A percentile compares a stretch with the other conserved stretches of the same genome.
Conservation (phyloP, 352 stramenopile species). For the Phytophthora citrophthora region DNA sequence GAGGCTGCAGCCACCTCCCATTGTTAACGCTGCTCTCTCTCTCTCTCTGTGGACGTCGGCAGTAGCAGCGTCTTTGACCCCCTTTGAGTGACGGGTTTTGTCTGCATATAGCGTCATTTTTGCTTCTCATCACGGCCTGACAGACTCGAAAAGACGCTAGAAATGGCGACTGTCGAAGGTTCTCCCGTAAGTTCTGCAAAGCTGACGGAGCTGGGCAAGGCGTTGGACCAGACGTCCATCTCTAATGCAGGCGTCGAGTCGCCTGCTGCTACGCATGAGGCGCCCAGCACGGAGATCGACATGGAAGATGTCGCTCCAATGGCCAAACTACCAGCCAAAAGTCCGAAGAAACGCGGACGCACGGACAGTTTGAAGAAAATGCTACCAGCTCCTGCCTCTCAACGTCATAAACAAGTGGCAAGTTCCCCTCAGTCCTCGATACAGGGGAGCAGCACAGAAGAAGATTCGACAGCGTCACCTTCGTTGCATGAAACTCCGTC, state of each 20-base stretch:
- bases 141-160: conserved; percentile 22
- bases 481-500: conserved; percentile 17
- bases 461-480: conserved; percentile 33
- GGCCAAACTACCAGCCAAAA: conserved; percentile 53
- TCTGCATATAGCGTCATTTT: neutral
- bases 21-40: neutral
- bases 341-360: conserved; percentile 85
- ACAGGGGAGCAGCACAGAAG: conserved; percentile 26
- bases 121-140: neutral
- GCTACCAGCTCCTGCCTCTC: conserved; percentile 65
- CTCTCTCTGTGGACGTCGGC: neutral
- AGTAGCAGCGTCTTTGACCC: neutral
- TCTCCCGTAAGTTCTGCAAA: conserved; percentile 59
- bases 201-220: conserved; percentile 78
- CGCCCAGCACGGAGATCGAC: conserved; percentile 7
- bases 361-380: conserved; percentile 86
- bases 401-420: conserved; percentile 65
- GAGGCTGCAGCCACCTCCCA: neutral
- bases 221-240: conserved; percentile 78
- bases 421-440: conserved; percentile 26
- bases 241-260: conserved; percentile 40
- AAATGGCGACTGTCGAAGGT: conserved; percentile 40
- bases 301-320: conserved; percentile 13
- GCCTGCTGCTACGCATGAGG: conserved; percentile 16
- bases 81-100: neutral